Percentiles rank a stretch among this genome's conserved stretches.
Conservation (phyloP, 345 rosid genomes). For the Lenwebbia sp. region DNA sequence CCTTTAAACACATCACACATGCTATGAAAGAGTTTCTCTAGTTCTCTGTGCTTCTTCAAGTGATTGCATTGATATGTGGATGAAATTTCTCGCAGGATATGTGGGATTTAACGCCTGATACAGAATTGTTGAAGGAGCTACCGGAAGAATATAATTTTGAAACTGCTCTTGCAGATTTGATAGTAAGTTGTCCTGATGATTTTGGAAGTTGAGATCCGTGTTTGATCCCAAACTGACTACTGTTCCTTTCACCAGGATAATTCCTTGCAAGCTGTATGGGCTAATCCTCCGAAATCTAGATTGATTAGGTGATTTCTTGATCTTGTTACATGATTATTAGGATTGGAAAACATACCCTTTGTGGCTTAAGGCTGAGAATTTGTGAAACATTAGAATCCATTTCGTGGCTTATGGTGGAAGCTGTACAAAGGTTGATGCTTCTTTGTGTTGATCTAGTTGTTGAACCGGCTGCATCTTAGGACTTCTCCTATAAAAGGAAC, state of each 20-base stretch:
- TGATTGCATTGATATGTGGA: not conserved
- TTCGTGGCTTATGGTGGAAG: not conserved
- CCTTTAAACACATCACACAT: not conserved
- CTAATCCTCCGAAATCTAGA: slow-evolving; percentile 10
- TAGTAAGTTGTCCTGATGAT: slow-evolving; percentile 23
- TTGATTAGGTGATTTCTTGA: slow-evolving; percentile 35
- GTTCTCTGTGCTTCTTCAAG: not conserved
- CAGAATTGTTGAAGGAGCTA: slow-evolving; percentile 39
- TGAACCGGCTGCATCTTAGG: not conserved
- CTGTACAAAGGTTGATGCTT: not conserved
- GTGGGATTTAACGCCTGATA: slow-evolving; percentile 80
- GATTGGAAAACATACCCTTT: not conserved
- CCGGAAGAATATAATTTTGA: slow-evolving; percentile 60
- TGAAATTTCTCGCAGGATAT: slow-evolving; percentile 24
- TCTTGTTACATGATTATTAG: not conserved
- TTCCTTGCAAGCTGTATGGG: slow-evolving; percentile 79
- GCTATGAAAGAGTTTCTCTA: not conserved
- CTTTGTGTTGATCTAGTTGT: not conserved
- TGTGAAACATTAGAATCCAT: not conserved
- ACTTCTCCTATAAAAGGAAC: not conserved
- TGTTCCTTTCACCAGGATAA: slow-evolving; percentile 40
- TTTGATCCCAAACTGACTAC: not conserved
- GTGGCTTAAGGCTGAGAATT: not conserved
- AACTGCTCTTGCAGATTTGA: slow-evolving; percentile 67
- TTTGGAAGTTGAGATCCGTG: not conserved